Percentiles rank a stretch among this genome's conserved stretches.
phyloP scores from a whole-genome alignment of 768 basidiomycete species.

The Trametes cingulata region DNA sequence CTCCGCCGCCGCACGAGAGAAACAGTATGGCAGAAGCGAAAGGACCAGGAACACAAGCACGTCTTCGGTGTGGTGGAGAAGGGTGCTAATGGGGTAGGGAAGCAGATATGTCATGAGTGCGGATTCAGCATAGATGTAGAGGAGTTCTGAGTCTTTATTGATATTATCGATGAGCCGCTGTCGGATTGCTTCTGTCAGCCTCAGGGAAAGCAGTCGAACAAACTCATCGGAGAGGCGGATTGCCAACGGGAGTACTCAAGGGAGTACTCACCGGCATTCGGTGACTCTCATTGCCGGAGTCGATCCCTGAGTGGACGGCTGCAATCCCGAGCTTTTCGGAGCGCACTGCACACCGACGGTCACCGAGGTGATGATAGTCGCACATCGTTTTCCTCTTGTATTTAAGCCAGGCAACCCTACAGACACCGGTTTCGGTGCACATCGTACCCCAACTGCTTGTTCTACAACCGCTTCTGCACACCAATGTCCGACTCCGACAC shows the following conservation, averaged over 20 bases:
- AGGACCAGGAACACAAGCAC: conserved; percentile 89
- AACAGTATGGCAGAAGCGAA: conserved; percentile 84
- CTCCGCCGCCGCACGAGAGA: conserved; percentile 83
- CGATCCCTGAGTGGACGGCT: neutral
- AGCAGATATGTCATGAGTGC: conserved; percentile 84
- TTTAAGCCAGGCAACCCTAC: no score
- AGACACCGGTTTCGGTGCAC: neutral
- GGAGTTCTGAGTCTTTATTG: conserved; percentile 49
- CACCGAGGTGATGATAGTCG: no score
- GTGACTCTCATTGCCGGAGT: neutral
- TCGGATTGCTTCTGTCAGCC: neutral
- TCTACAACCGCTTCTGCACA: neutral
- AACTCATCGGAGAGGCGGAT: no score
- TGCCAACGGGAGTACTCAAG: neutral
- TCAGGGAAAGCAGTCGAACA: no score
- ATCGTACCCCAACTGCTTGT: neutral
- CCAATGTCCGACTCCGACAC: conserved; percentile 29
- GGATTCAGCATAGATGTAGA: conserved; percentile 92
- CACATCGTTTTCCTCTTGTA: no score
- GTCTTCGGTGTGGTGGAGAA: conserved; percentile 64
- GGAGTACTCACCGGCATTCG: neutral
- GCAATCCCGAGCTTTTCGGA: no score
- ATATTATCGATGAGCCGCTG: neutral
- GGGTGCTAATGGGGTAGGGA: conserved; percentile 52
- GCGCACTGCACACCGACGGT: no score